Evolutionary conservation across 1,284 basidiomycete genomes (phyloP).

Genomic region (Trichosporon sp.): DNA sequence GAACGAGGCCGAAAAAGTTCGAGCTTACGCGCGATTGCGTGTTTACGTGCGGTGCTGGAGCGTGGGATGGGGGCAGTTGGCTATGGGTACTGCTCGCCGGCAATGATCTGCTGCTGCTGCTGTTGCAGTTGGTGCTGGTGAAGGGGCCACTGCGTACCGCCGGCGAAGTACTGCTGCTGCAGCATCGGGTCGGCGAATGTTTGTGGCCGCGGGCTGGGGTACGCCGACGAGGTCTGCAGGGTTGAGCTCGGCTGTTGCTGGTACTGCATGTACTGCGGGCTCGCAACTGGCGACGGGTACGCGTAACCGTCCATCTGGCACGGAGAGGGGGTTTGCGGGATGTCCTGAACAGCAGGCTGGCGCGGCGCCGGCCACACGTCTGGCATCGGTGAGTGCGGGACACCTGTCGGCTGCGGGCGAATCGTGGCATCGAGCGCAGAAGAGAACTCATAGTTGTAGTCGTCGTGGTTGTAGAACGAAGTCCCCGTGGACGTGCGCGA

Average conservation of each 20-base stretch:
- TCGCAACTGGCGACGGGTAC: slow-evolving; percentile 12
- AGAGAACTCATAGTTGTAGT: slow-evolving; percentile 14
- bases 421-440: slow-evolving; percentile 3
- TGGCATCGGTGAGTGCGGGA: neutral
- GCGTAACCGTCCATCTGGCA: neutral
- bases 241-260: neutral
- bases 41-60: slow-evolving; percentile 4
- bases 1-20: neutral
- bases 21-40: slow-evolving; percentile 10
- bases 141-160: neutral
- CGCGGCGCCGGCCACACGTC: slow-evolving; percentile 12
- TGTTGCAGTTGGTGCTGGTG: neutral
- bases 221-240: neutral
- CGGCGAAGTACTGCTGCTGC: neutral
- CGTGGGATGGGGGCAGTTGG: neutral
- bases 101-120: neutral
- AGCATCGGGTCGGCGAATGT: neutral
- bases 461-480: slow-evolving; percentile 18
- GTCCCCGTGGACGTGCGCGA: neutral
- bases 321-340: neutral
- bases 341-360: neutral
- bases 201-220: neutral
- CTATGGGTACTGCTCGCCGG: slow-evolving; percentile 1
- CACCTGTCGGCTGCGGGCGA: neutral
- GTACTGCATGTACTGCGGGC: slow-evolving; percentile 10